Evolutionary conservation across 805 yeast species (phyloP).

Genomic region (Pichia pseudocactophila): DNA sequence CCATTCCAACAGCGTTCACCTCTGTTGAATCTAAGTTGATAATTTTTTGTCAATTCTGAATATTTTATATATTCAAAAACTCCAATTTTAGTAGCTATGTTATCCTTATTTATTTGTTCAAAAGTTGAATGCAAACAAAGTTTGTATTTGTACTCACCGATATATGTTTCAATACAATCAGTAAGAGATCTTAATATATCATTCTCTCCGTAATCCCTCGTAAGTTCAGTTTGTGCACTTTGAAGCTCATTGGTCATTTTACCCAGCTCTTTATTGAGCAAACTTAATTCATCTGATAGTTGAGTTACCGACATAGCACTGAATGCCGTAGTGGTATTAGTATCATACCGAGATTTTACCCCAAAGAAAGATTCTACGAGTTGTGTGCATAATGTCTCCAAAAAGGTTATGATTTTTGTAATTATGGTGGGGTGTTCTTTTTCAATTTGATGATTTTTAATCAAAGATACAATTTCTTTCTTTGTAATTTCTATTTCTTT

Average conservation of each 20-base stretch:
- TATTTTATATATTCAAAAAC: slow-evolving; percentile 16
- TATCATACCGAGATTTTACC: slow-evolving; percentile 3
- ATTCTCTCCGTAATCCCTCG: slow-evolving; percentile 44
- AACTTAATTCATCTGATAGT: slow-evolving; percentile 1
- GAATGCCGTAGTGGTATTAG: no score
- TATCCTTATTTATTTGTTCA: slow-evolving; percentile 42
- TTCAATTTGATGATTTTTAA: no score
- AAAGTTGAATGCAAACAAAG: slow-evolving; percentile 49
- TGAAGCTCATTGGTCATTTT: slow-evolving; percentile 13
- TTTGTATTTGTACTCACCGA: slow-evolving; percentile 67
- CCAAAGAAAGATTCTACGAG: slow-evolving; percentile 20
- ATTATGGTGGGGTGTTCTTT: not conserved
- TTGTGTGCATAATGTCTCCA: slow-evolving; percentile 1
- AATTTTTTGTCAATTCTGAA: slow-evolving; percentile 10
- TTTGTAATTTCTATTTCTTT: no score
- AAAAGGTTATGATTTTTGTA: not conserved
- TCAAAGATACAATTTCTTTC: not conserved
- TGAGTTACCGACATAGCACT: no score
- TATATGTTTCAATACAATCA: slow-evolving; percentile 35
- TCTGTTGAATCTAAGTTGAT: slow-evolving; percentile 31
- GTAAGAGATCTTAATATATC: slow-evolving; percentile 54
- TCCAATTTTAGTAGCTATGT: slow-evolving; percentile 46
- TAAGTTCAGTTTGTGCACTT: slow-evolving; percentile 8
- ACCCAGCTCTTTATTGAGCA: slow-evolving; percentile 25
- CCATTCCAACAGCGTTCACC: slow-evolving; percentile 96